Evolutionary conservation across 345 rosid species (phyloP).

Genomic region (Syzygium grande): DNA sequence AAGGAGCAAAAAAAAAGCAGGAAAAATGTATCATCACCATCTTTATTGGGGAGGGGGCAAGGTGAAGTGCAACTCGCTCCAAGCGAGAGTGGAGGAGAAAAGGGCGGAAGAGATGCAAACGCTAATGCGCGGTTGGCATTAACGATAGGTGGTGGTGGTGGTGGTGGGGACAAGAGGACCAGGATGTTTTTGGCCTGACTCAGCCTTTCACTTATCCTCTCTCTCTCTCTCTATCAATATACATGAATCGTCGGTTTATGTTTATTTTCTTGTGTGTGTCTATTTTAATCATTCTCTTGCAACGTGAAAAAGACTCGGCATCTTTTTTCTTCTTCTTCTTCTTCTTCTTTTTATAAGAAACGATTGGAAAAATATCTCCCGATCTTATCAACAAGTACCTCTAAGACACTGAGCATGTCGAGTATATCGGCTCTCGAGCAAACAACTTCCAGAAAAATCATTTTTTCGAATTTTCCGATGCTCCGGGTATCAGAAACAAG

Average conservation of each 20-base stretch:
- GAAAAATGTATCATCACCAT: no score
- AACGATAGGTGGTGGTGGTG: not conserved
- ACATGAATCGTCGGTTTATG: not conserved
- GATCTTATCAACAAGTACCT: not conserved
- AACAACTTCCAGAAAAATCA: no score
- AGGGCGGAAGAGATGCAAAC: not conserved
- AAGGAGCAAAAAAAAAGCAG: no score
- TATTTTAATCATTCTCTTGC: not conserved
- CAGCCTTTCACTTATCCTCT: slow-evolving; percentile 15
- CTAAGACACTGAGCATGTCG: not conserved
- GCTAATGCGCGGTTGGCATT: not conserved
- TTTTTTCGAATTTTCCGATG: no score
- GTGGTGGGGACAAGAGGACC: not conserved
- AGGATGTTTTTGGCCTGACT: slow-evolving; percentile 19
- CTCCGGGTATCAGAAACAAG: no score
- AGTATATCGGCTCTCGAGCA: no score
- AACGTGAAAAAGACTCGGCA: not conserved
- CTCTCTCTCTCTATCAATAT: not conserved
- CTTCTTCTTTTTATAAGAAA: not conserved
- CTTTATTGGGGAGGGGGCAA: not conserved
- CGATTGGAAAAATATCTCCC: not conserved
- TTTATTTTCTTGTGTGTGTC: not conserved
- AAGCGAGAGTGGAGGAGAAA: not conserved
- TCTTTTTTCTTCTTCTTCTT: not conserved
- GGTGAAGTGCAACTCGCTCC: not conserved